A percentile compares a stretch with the other conserved stretches of the same genome.
phyloP scores from a whole-genome alignment of 2,329 filamentous ascomycete species.

The Verruconis gallopava region DNA sequence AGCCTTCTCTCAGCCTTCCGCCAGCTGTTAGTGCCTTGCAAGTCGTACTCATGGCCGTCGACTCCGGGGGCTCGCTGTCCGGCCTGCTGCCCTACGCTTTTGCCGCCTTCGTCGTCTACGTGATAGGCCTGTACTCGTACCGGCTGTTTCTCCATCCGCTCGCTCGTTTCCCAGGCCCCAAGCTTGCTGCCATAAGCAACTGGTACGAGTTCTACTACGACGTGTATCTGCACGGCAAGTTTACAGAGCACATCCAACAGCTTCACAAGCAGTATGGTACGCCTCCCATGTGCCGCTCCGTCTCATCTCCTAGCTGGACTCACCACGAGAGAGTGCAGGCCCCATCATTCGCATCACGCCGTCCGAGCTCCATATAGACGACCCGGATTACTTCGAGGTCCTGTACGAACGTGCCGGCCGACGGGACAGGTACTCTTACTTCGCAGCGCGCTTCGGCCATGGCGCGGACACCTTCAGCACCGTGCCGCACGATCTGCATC shows the following conservation, averaged over 20 bases:
- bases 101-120: constrained; percentile 3
- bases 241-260: constrained; percentile 6
- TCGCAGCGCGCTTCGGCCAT: constrained; percentile 9
- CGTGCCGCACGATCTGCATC: constrained; percentile 15
- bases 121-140: constrained; percentile 4
- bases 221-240: constrained; percentile 15
- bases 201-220: constrained; percentile 25
- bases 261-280: constrained; percentile 11
- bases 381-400: constrained; percentile 26
- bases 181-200: constrained; percentile 19
- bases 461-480: constrained; percentile 8
- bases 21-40: too few relatives aligned
- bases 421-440: constrained; percentile 13
- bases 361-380: constrained; percentile 29
- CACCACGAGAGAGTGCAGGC: too few relatives aligned
- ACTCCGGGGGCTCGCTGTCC: too few relatives aligned
- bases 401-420: constrained; percentile 17
- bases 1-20: too few relatives aligned
- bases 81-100: neutral
- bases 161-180: constrained; percentile 20
- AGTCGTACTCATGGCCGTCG: too few relatives aligned
- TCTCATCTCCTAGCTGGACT: too few relatives aligned
- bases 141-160: constrained; percentile 18
- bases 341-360: constrained; percentile 32
- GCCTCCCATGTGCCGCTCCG: too few relatives aligned